A percentile compares a stretch with the other conserved stretches of the same genome.
Conservation (phyloP, 1,284 basidiomycete species). For the Naganishia albida region DNA sequence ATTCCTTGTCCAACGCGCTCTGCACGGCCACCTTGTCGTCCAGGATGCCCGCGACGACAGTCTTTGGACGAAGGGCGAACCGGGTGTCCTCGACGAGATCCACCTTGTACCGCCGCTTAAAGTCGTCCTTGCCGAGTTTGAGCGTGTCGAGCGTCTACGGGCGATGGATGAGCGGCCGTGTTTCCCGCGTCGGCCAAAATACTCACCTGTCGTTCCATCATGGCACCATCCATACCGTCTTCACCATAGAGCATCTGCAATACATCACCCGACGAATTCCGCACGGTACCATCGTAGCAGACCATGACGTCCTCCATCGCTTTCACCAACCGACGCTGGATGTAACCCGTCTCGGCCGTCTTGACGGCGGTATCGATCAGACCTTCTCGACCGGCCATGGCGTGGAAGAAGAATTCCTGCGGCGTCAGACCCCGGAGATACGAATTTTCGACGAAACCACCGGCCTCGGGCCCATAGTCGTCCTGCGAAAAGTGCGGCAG, state of each 20-base stretch:
- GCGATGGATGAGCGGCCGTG: background rate
- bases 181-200: background rate
- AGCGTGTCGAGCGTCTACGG: conserved; percentile 75
- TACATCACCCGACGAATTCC: conserved; percentile 93
- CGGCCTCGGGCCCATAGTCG: conserved; percentile 97
- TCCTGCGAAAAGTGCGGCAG: conserved; percentile 98
- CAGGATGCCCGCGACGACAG: conserved; percentile 91
- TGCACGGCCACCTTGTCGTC: conserved; percentile 88
- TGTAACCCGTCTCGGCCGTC: conserved; percentile 99
- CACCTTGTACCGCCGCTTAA: conserved; percentile 87
- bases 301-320: conserved; percentile 97
- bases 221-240: conserved; percentile 97
- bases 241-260: conserved; percentile 98
- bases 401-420: conserved; percentile 99
- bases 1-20: conserved; percentile 85
- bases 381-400: conserved; percentile 99
- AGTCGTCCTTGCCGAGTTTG: conserved; percentile 76
- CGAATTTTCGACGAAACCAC: conserved; percentile 99
- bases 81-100: conserved; percentile 72
- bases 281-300: conserved; percentile 95
- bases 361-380: conserved; percentile 99
- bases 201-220: conserved; percentile 82
- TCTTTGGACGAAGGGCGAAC: conserved; percentile 36
- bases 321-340: conserved; percentile 96
- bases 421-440: conserved; percentile 95